Evolutionary conservation across 176 grass and related monocot species (phyloP), one percentile per base, ranked within the genome.

Genomic region (Olyra latifolia): DNA sequence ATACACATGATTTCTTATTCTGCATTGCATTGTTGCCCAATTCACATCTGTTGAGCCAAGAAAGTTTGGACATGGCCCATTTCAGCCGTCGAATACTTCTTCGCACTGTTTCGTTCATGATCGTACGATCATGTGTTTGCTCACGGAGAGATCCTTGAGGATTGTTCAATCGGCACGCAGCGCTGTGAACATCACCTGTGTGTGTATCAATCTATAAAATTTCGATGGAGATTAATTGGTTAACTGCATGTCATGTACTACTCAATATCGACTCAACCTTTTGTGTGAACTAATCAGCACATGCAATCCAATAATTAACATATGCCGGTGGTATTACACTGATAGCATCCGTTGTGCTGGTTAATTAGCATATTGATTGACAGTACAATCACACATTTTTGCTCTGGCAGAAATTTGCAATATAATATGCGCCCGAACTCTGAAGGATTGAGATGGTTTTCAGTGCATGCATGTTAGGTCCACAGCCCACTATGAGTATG

Each of bases 391-490:
- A 35, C 32, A 35, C 32, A 35, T 3, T 48, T 48, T 15, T 24
- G 46, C 24, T 72, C 17, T 35, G 32, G 0, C n/a, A 24, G n/a
- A 24, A 57, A 4, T 57, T 23, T 11, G n/a, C 54, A 23, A 57
- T 42, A 42, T 42, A 42, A 66, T 67, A 11, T 10, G 39, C 42
- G 29, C n/a, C n/a, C n/a, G n/a, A n/a, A n/a, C n/a, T n/a, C 9
- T 27, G 8, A 53, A 66, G 43, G 19, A 19, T 56, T 8, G 48
- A 38, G 35, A 69, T 80, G 65, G 39, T 46, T 80, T 44, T 58
- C 52, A 70, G 52, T 45, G 78, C 52, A 80, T 19, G 38, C 4
- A 35, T 35, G 32, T 35, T 79, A 70, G 40, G 63, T 58, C 24
- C 50, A 58, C 15, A 40, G 48, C 44, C 24, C 64, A 58, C 15